A percentile compares a stretch with the other conserved stretches of the same genome.
Evolutionary conservation across 306 rosid species (phyloP).

Genomic region (Vigna unguiculata): DNA sequence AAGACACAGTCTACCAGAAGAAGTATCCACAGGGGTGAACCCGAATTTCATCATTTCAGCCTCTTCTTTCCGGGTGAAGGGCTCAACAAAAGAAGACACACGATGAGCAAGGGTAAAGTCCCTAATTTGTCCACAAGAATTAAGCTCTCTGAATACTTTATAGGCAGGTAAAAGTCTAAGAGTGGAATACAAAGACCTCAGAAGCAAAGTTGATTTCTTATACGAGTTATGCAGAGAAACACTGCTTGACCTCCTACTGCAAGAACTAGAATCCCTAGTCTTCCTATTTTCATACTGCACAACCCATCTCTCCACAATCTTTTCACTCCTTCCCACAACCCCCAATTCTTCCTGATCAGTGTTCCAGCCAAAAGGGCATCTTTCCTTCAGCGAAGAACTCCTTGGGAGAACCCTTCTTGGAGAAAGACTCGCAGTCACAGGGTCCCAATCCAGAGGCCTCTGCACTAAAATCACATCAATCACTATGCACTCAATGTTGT

Average conservation of each 20-base stretch:
- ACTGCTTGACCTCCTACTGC: conserved; percentile 66
- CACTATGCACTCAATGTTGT: conserved; percentile 67
- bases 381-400: conserved; percentile 57
- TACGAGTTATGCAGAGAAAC: conserved; percentile 60
- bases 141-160: conserved; percentile 68
- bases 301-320: conserved; percentile 88
- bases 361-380: conserved; percentile 50
- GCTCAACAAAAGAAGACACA: conserved; percentile 73
- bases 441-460: conserved; percentile 59
- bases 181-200: conserved; percentile 82
- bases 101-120: conserved; percentile 72
- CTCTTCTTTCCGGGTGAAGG: conserved; percentile 71
- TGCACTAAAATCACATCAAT: conserved; percentile 82
- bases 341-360: conserved; percentile 65
- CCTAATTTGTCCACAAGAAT: conserved; percentile 65
- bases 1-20: conserved; percentile 80
- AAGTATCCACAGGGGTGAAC: conserved; percentile 85
- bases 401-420: conserved; percentile 54
- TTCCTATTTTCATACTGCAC: conserved; percentile 72
- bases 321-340: conserved; percentile 60
- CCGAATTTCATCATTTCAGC: conserved; percentile 74
- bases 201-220: conserved; percentile 70
- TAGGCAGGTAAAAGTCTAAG: conserved; percentile 83
- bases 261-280: conserved; percentile 57
- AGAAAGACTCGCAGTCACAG: conserved; percentile 45